Evolutionary conservation across 768 basidiomycete genomes (phyloP).

Genomic region (Lepiota subincarnata): DNA sequence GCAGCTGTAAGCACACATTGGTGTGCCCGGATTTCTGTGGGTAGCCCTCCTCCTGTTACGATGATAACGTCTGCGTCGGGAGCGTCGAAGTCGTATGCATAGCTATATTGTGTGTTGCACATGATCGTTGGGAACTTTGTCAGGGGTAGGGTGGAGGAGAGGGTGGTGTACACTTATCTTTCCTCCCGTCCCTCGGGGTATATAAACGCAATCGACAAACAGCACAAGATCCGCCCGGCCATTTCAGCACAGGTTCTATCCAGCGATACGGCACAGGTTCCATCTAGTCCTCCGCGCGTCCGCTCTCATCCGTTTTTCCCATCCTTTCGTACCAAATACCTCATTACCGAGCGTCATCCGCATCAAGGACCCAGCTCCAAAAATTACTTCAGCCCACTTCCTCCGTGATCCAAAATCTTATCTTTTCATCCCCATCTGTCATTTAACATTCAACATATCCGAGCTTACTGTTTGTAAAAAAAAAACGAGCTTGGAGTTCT

Average conservation of each 20-base stretch:
- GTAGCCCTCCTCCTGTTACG: conserved; percentile 31
- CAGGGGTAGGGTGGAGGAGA: background rate
- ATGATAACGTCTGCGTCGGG: conserved; percentile 52
- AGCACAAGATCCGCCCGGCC: conserved; percentile 9
- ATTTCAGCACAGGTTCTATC: no score
- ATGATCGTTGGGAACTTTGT: background rate
- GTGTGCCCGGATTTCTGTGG: conserved; percentile 57
- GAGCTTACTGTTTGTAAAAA: no score
- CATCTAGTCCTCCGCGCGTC: background rate
- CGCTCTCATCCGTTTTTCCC: background rate
- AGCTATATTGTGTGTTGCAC: background rate
- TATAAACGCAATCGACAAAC: background rate
- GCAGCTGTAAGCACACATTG: conserved; percentile 57
- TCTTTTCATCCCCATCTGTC: no score
- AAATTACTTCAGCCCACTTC: background rate
- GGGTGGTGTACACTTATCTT: no score
- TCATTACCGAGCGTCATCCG: background rate
- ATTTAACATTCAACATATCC: no score
- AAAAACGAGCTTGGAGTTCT: no score
- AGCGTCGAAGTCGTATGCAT: conserved; percentile 16
- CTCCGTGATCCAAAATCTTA: no score
- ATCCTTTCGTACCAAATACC: background rate
- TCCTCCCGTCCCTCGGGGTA: background rate
- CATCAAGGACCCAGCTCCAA: background rate
- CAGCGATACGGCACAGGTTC: no score